A percentile compares a stretch with the other conserved stretches of the same genome.
phyloP scores from a whole-genome alignment of 805 yeast species.

The Cyberlindnera mrakii region DNA sequence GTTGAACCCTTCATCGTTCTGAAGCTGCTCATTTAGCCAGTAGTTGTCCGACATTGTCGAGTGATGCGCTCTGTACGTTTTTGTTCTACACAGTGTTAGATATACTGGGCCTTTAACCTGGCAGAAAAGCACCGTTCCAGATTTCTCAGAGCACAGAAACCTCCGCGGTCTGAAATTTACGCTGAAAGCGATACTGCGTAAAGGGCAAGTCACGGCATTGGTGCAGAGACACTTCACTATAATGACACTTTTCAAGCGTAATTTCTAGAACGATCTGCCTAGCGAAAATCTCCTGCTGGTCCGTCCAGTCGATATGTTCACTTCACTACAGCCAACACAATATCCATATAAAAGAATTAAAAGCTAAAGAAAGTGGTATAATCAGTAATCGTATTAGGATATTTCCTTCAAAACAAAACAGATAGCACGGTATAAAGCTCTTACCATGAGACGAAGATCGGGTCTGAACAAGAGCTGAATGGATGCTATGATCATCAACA shows the following conservation, averaged over 20 bases:
- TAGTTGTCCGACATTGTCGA: slow-evolving; percentile 21
- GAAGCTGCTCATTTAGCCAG: slow-evolving; percentile 24
- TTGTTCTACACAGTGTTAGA: no score
- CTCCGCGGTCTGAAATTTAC: neutral
- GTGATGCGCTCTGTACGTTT: no score
- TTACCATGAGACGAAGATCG: neutral
- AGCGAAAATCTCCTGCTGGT: no score
- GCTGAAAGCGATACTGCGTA: neutral
- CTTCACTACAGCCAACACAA: no score
- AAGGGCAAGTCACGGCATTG: no score
- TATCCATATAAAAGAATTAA: no score
- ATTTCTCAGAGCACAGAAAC: neutral
- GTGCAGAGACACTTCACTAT: no score
- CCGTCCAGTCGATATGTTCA: no score
- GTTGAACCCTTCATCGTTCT: slow-evolving; percentile 18
- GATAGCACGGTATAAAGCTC: neutral
- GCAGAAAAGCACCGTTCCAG: neutral
- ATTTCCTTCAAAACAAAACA: neutral
- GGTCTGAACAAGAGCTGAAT: neutral
- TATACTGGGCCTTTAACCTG: neutral
- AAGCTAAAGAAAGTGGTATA: no score
- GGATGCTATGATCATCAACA: no score
- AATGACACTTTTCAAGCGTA: no score
- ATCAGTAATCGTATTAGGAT: neutral
- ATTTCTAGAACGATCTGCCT: no score